A percentile compares a stretch with the other conserved stretches of the same genome.
Evolutionary conservation across 192 early-diverging fungal genomes (phyloP).

Genomic region (Backusella tarrabulga): DNA sequence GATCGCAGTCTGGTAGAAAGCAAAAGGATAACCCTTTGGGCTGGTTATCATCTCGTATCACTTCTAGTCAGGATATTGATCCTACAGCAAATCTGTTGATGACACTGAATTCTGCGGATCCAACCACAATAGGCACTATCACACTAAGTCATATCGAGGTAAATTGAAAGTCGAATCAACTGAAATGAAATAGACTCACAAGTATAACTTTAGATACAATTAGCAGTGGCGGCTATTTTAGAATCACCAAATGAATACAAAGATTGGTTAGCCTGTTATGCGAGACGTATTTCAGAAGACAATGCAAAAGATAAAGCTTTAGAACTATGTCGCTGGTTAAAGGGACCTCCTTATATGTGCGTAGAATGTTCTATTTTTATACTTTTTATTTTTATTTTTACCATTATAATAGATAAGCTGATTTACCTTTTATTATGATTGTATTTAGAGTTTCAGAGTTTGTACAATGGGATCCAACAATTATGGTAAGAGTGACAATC

Average conservation of each 20-base stretch:
- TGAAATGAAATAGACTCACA: background rate
- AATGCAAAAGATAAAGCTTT: conserved; percentile 55
- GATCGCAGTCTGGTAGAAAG: conserved; percentile 5
- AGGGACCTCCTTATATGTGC: conserved; percentile 56
- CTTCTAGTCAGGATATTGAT: conserved; percentile 4
- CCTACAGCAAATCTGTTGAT: conserved; percentile 7
- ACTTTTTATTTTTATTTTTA: no score
- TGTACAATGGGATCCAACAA: conserved; percentile 20
- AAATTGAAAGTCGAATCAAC: background rate
- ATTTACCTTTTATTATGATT: background rate
- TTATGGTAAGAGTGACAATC: conserved; percentile 27
- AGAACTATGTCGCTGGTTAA: conserved; percentile 67
- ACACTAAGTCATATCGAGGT: conserved; percentile 51
- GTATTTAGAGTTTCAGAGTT: conserved; percentile 18
- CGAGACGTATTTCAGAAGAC: conserved; percentile 64
- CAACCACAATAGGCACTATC: conserved; percentile 29
- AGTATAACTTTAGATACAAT: conserved; percentile 46
- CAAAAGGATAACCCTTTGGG: conserved; percentile 25
- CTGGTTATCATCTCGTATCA: conserved; percentile 25
- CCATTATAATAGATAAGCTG: background rate
- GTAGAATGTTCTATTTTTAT: background rate
- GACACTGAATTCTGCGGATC: background rate
- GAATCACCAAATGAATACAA: conserved; percentile 59
- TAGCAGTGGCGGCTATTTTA: conserved; percentile 49
- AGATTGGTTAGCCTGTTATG: conserved; percentile 62